These are phyloP conservation scores for Aspergillus panamensis DNA, from an alignment of 495 filamentous ascomycete genomes.

Conservation along the genomic window DNA sequence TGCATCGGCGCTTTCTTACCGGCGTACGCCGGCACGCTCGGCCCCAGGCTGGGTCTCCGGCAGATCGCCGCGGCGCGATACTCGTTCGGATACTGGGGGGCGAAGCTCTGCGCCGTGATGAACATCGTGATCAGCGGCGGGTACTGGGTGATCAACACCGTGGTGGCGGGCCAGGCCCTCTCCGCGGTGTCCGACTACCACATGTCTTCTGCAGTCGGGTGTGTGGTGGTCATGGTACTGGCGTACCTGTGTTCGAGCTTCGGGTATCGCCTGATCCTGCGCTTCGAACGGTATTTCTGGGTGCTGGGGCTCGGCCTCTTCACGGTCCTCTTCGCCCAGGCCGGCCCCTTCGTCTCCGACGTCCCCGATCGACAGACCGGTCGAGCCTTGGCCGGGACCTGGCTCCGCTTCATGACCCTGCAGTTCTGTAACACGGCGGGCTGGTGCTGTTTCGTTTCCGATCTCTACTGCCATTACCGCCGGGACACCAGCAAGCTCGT, in stretches of 20 bases:
- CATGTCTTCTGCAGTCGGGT: slow-evolving; percentile 43
- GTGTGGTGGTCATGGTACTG: slow-evolving; percentile 48
- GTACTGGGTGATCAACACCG: slow-evolving; percentile 8
- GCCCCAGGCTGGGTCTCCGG: slow-evolving; percentile 49
- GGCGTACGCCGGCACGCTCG: slow-evolving; percentile 49
- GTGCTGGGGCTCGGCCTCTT: slow-evolving; percentile 53
- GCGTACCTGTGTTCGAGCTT: slow-evolving; percentile 44
- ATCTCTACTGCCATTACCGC: not conserved
- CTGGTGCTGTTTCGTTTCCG: not conserved
- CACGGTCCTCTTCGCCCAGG: slow-evolving; percentile 27
- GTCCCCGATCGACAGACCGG: slow-evolving; percentile 10
- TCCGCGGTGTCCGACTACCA: slow-evolving; percentile 48
- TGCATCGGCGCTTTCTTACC: slow-evolving; percentile 33
- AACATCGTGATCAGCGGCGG: slow-evolving; percentile 13
- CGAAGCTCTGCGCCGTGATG: slow-evolving; percentile 2
- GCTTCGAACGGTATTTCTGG: slow-evolving; percentile 56
- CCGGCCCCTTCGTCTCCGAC: not conserved
- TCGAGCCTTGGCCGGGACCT: not conserved
- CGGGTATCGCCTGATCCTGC: slow-evolving; percentile 48
- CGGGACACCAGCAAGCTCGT: not conserved
- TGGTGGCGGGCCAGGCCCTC: slow-evolving; percentile 43
- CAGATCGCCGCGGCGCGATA: slow-evolving; percentile 56
- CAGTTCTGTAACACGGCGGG: not conserved
- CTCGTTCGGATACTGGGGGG: slow-evolving; percentile 46
- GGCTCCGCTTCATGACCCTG: not conserved